phyloP scores from a whole-genome alignment of 805 yeast genomes.

The Komagataella pastoris region DNA sequence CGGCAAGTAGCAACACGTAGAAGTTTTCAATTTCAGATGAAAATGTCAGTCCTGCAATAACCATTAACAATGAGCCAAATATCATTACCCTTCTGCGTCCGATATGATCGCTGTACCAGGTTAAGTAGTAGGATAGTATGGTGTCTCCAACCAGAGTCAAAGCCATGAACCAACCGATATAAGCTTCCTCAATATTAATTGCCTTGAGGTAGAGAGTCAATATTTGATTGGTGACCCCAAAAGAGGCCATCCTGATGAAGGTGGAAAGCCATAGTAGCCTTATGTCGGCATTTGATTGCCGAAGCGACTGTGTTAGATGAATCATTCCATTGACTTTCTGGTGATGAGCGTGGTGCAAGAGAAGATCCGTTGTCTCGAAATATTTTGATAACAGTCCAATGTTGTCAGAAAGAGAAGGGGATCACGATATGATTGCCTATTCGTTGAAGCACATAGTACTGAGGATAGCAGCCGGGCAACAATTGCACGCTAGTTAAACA shows the following conservation, averaged over 20 bases:
- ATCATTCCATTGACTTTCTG: conserved; percentile 8
- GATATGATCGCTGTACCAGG: conserved; percentile 63
- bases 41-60: conserved; percentile 51
- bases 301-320: conserved; percentile 21
- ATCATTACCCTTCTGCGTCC: conserved; percentile 59
- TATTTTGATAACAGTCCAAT: neutral
- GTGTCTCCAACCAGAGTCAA: conserved; percentile 74
- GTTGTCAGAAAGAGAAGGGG: no score
- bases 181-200: conserved; percentile 37
- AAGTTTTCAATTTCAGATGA: conserved; percentile 37
- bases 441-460: neutral
- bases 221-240: conserved; percentile 71
- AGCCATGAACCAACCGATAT: conserved; percentile 73
- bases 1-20: conserved; percentile 47
- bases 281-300: conserved; percentile 35
- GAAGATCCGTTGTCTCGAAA: neutral
- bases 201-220: conserved; percentile 52
- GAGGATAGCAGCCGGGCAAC: neutral
- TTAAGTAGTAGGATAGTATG: conserved; percentile 48
- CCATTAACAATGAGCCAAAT: conserved; percentile 56
- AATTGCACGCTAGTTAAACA: neutral
- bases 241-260: conserved; percentile 57
- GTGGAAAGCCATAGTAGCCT: conserved; percentile 55
- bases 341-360: neutral
- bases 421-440: neutral